Evolutionary conservation across 2,329 filamentous ascomycete genomes (phyloP), one percentile per base, ranked within the genome.

Genomic region (Bipolaris zeicola): DNA sequence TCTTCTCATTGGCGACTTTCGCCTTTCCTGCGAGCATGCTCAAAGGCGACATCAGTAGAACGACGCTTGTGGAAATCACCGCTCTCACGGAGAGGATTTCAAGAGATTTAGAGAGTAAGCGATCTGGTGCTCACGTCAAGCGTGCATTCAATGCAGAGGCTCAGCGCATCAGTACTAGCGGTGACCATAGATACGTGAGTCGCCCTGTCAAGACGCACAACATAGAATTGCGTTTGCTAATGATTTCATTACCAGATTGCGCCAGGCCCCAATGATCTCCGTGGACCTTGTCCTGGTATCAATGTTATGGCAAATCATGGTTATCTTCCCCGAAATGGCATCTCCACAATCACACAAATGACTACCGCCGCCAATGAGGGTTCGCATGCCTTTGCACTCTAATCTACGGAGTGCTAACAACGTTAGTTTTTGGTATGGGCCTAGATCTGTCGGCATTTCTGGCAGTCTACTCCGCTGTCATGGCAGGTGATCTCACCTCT

Each of bases 351-450:
- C 37, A 43, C 38, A 43, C 52, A 54, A 43, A 54, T 54, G 52
- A 54, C 52, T 31, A 48, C 38, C n/a, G 52, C 52, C 16, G 38
- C 52, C 28, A 54, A 54, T 31, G 52, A 54, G 8, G 52, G 52
- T 53, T 16, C 48, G 43, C 11, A 28, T 44, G 16, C 38, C 16
- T 54, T 31, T 42, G 8, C 16, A 13, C 20, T 42, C 44, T 42
- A 49, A 22, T 49, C 3, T 26, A 36, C 18, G 18, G 20, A 47
- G 36, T 42, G 36, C 48, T 56, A 28, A 56, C 43, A 14, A 18
- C 66, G 75, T 53, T 43, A 57, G 47, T 51, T 33, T 55, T 55
- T 31, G 50, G 60, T n/a, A 53, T 58, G 31, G 63, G 63, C 7
- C 55, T 64, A 33, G 61, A 55, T 22, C 53, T 57, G 1, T 55